These are phyloP conservation scores for Cylindrotheca fusiformis DNA, from an alignment of 108 stramenopile genomes.

Conservation along the genomic window DNA sequence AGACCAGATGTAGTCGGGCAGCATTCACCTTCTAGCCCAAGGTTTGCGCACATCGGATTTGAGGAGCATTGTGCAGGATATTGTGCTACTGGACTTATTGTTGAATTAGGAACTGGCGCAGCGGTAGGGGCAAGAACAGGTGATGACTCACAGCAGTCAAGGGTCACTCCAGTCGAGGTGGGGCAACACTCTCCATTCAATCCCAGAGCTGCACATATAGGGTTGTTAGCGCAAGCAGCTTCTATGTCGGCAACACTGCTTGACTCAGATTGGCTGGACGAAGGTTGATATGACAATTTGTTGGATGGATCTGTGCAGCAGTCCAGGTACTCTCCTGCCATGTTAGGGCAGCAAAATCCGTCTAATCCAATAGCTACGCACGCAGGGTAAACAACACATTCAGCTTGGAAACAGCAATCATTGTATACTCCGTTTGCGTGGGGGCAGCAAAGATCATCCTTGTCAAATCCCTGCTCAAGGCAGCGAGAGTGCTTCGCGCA, in stretches of 20 bases:
- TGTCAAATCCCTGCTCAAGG: neutral
- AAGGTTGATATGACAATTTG: neutral
- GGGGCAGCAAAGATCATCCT: neutral
- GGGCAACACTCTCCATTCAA: slow-evolving; percentile 39
- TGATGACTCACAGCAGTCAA: slow-evolving; percentile 22
- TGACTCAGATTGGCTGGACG: neutral
- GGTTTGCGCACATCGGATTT: no score
- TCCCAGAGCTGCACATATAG: slow-evolving; percentile 18
- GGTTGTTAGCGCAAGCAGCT: slow-evolving; percentile 20
- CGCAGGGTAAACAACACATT: neutral
- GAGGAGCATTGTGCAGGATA: no score
- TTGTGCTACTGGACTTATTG: no score
- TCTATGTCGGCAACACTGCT: neutral
- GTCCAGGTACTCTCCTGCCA: slow-evolving; percentile 17
- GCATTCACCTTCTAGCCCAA: no score
- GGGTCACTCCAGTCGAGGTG: slow-evolving; percentile 11
- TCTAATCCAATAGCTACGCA: slow-evolving; percentile 25
- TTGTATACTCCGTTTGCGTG: neutral
- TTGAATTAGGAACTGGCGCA: no score
- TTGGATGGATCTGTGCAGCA: no score
- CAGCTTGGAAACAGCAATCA: neutral
- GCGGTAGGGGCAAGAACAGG: no score
- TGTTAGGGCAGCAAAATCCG: slow-evolving; percentile 36
- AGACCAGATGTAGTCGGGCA: no score
- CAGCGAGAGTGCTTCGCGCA: neutral